phyloP scores from a whole-genome alignment of 345 rosid species.

The Arabidopsis thaliana region DNA sequence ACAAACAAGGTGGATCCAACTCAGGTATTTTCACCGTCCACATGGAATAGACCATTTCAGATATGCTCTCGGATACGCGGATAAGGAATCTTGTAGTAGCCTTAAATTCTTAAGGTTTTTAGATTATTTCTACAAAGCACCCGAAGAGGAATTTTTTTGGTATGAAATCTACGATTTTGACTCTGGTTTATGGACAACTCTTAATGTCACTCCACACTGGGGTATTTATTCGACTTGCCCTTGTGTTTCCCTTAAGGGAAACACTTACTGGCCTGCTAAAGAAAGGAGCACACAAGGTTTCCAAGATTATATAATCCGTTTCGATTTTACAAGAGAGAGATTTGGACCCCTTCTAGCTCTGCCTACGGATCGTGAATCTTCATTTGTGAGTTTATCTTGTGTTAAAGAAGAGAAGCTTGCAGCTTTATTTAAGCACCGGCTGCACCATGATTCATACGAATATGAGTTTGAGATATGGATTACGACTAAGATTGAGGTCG shows the following conservation, averaged over 20 bases:
- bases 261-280: not conserved
- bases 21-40: not conserved
- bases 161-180: slow-evolving; percentile 5
- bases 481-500: not conserved
- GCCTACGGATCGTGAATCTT: not conserved
- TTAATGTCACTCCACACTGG: slow-evolving; percentile 2
- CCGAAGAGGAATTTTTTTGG: not conserved
- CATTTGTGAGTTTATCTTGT: not conserved
- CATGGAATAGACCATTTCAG: accelerated
- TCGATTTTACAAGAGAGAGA: not conserved
- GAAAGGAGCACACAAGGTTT: accelerated
- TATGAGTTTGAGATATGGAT: not conserved
- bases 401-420: not conserved
- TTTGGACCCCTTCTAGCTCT: not conserved
- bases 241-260: not conserved
- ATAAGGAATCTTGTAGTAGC: not conserved
- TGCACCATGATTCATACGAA: not conserved
- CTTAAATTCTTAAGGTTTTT: not conserved
- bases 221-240: accelerated
- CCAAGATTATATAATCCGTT: not conserved
- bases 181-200: not conserved
- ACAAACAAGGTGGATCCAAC: not conserved
- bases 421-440: not conserved
- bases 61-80: not conserved
- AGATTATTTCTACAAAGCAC: not conserved